These are phyloP conservation scores for Sparassis latifolia DNA, from an alignment of 1,284 basidiomycete species.

Conservation along the genomic window DNA sequence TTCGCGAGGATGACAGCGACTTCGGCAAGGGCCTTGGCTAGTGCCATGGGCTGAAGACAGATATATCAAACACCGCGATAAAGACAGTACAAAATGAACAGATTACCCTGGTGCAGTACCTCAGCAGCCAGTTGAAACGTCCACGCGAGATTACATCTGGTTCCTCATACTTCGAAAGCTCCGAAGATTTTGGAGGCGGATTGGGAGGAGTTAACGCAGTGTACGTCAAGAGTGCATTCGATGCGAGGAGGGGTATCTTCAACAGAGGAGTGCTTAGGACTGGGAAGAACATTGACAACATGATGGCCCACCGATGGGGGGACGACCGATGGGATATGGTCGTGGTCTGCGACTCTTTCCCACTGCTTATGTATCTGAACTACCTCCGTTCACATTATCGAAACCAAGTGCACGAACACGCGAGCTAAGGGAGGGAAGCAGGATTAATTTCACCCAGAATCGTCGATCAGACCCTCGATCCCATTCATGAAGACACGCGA, in stretches of 20 bases:
- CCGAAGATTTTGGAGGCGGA: conserved; percentile 7
- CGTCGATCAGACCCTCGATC: too few relatives aligned
- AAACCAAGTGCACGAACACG: too few relatives aligned
- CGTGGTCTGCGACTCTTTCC: too few relatives aligned
- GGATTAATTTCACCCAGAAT: too few relatives aligned
- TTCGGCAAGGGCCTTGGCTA: not conserved
- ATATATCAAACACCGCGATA: not conserved
- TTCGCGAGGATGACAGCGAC: not conserved
- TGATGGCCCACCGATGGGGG: too few relatives aligned
- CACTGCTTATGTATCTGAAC: too few relatives aligned
- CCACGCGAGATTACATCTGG: not conserved
- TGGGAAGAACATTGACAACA: not conserved
- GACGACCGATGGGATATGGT: too few relatives aligned
- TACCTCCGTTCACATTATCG: too few relatives aligned
- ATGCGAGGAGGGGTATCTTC: conserved; percentile 8
- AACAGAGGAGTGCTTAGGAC: not conserved
- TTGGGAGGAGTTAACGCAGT: conserved; percentile 13
- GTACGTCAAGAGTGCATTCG: conserved; percentile 6
- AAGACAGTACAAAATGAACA: not conserved
- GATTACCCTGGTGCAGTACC: not conserved
- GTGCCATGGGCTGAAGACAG: not conserved
- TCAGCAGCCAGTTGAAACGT: too few relatives aligned
- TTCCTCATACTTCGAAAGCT: conserved; percentile 3
- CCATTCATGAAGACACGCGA: too few relatives aligned
- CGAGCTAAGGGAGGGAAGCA: too few relatives aligned